Conservation (phyloP, 2,329 filamentous ascomycete genomes). For the Amphichorda felina region DNA sequence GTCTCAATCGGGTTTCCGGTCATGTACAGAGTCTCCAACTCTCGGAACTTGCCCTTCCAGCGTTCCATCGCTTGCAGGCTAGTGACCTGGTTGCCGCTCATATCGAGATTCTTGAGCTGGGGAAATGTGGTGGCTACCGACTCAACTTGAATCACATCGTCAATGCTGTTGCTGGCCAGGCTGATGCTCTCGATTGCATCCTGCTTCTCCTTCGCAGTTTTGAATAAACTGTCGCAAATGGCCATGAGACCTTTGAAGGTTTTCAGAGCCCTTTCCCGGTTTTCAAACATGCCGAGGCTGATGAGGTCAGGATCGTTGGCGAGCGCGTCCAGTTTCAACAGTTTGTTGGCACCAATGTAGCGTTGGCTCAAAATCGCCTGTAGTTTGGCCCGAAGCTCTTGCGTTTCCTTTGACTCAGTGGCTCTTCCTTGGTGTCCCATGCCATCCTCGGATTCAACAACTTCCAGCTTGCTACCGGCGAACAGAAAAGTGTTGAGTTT, state of each 20-base stretch:
- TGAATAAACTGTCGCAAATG: conserved; percentile 70
- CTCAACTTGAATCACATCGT: conserved; percentile 60
- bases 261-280: conserved; percentile 62
- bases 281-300: conserved; percentile 64
- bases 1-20: conserved; percentile 62
- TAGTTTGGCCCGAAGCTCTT: conserved; percentile 57
- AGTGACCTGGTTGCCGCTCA: conserved; percentile 72
- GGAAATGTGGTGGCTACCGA: conserved; percentile 70
- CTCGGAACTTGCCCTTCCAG: conserved; percentile 71
- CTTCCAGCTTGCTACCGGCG: conserved; percentile 49
- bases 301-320: conserved; percentile 60
- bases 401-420: conserved; percentile 36
- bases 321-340: conserved; percentile 74
- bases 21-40: conserved; percentile 71
- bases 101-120: conserved; percentile 76
- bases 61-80: conserved; percentile 54
- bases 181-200: conserved; percentile 74
- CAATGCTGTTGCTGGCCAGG: conserved; percentile 68
- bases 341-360: conserved; percentile 59
- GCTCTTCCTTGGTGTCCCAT: conserved; percentile 18
- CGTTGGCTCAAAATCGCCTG: conserved; percentile 60
- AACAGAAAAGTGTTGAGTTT: conserved; percentile 60
- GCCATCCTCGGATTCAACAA: conserved; percentile 35
- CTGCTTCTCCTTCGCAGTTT: conserved; percentile 56
- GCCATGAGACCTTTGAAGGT: conserved; percentile 89